Evolutionary conservation across 129 eudicot genomes (phyloP), one percentile per base, ranked within the genome.

Genomic region (Chrysanthemum seticuspe): DNA sequence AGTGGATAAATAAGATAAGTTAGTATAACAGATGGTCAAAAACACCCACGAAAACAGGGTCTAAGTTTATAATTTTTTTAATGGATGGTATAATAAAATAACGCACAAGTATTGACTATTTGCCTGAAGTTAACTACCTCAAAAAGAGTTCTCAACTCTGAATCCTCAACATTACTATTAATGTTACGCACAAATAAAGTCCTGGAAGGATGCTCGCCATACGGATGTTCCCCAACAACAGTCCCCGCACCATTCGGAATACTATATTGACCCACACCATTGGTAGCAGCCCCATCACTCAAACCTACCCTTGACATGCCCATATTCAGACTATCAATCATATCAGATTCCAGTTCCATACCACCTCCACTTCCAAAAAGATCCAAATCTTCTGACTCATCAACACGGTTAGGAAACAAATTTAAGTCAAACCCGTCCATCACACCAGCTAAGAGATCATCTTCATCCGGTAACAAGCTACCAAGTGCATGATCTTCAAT

Each of bases 201-300:
- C 72, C 99, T 73, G 0, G 99, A 95, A 68, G 99, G 99, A 76
- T 95, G 96, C 76, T 90, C 97, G 18, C 99, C 99, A 76, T 72
- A 79, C 6, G 98, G 98, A 74, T 90, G 98, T 74, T 93, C 97
- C 56, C 95, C 96, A 49, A 82, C 88, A 67, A 85, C 81, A n/a
- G 89, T 58, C 59, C 96, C 96, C 3, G 40, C 75, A 9, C 86
- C 85, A 79, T 85, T 88, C 4, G 82, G n/a, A 45, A 82, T 67
- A 58, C 58, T 80, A 31, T 29, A 80, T 60, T 75, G 86, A 49
- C 83, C 72, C 23, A 81, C 75, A 45, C 89, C 87, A 27, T 81
- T 86, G 58, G 83, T 79, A 44, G 29, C 50, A 68, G 73, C 67
- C 62, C 96, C 92, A 54, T 89, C 96, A 73, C 80, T 65, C 34